Percentiles rank a stretch among this genome's conserved stretches.
These are phyloP conservation scores for Apiospora saccharicola DNA, from an alignment of 2,329 filamentous ascomycete species.

Conservation along the genomic window DNA sequence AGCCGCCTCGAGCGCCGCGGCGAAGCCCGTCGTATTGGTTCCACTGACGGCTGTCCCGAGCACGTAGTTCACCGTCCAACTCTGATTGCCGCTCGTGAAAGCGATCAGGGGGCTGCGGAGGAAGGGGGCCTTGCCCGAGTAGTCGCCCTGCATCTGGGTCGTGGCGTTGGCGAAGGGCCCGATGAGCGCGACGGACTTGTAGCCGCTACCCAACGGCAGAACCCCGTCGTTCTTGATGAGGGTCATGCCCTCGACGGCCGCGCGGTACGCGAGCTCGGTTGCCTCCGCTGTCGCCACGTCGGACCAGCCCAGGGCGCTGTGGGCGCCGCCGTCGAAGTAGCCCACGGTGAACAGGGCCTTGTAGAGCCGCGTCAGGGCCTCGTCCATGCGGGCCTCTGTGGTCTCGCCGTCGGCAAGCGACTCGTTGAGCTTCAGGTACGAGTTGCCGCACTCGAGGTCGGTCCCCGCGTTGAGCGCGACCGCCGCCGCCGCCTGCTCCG, in stretches of 20 bases:
- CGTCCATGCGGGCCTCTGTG: constrained; percentile 41
- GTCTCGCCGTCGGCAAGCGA: constrained; percentile 37
- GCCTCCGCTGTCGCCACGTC: constrained; percentile 34
- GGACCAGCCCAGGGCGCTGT: constrained; percentile 25
- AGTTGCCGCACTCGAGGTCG: constrained; percentile 23
- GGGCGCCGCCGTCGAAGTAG: constrained; percentile 40
- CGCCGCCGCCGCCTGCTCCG: constrained; percentile 26
- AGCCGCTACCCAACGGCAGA: constrained; percentile 38
- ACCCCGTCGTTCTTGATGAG: constrained; percentile 48
- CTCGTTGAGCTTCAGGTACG: constrained; percentile 22
- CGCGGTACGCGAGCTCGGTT: constrained; percentile 36
- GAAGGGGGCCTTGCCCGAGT: constrained; percentile 23
- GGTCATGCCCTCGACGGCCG: constrained; percentile 38
- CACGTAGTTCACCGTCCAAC: constrained; percentile 50
- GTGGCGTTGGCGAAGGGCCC: constrained; percentile 24
- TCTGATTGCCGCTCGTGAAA: constrained; percentile 47
- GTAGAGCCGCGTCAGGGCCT: constrained; percentile 41
- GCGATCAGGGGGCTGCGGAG: constrained; percentile 21
- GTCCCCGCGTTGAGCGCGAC: constrained; percentile 20
- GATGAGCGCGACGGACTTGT: constrained; percentile 15
- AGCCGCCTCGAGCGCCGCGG: constrained; percentile 47
- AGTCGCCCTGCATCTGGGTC: constrained; percentile 23
- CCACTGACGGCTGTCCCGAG: constrained; percentile 39
- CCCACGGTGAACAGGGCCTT: constrained; percentile 44
- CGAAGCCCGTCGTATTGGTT: constrained; percentile 42